Conservation (phyloP, 768 basidiomycete species). For the Tephrocybe sp. region DNA sequence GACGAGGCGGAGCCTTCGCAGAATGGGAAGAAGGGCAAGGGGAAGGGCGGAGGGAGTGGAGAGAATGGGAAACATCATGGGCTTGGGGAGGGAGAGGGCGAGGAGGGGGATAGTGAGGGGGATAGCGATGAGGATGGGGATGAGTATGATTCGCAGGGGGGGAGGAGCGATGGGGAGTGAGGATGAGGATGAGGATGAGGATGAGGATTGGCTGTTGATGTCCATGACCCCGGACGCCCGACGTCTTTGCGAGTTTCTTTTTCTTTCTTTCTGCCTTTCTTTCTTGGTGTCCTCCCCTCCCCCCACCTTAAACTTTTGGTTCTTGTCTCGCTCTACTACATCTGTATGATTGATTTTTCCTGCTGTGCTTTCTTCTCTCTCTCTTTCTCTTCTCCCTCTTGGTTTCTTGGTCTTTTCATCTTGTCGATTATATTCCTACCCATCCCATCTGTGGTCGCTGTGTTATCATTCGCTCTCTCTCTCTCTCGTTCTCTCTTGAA, state of each 20-base stretch:
- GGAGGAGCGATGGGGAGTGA: constrained; percentile 13
- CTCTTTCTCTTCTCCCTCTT: not conserved
- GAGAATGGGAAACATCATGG: no score
- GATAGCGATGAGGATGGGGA: constrained; percentile 20
- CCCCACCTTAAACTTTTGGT: not conserved
- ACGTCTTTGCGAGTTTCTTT: not conserved
- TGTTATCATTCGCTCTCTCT: constrained; percentile 9
- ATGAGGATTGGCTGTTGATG: constrained; percentile 9
- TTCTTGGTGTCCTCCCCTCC: not conserved
- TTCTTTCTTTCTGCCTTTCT: not conserved
- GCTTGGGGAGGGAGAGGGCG: constrained; percentile 3
- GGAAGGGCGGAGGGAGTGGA: not conserved
- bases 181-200: constrained; percentile 1
- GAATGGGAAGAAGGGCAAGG: not conserved
- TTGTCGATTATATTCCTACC: not conserved
- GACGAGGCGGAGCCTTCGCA: constrained; percentile 7
- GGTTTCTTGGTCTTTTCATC: not conserved
- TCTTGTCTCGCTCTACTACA: not conserved
- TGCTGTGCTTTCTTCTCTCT: not conserved
- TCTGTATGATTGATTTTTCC: not conserved
- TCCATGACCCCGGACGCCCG: not conserved
- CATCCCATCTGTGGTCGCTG: not conserved
- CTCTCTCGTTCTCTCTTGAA: no score
- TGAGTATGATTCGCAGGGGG: constrained; percentile 21
- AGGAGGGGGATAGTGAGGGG: constrained; percentile 10